Evolutionary conservation across 352 stramenopile genomes (phyloP).

Genomic region (Phytopythium oedochilum): DNA sequence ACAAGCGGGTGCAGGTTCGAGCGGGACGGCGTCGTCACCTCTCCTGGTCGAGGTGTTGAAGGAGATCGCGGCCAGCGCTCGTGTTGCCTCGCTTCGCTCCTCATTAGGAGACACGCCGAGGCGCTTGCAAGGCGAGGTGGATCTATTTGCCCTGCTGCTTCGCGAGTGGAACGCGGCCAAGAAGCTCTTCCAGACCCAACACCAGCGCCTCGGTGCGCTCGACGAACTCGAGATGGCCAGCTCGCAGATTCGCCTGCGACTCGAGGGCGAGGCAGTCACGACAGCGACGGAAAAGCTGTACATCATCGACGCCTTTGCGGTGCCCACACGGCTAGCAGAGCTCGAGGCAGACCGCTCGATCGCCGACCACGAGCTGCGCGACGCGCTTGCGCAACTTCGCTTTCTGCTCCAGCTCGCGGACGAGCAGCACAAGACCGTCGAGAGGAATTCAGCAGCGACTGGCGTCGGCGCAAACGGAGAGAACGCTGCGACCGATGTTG

Average conservation of each 20-base stretch:
- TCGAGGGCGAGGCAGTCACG: conserved; percentile 31
- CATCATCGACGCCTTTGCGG: conserved; percentile 42
- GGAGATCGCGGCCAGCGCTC: conserved; percentile 30
- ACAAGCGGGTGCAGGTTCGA: not conserved
- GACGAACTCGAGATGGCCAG: conserved; percentile 80
- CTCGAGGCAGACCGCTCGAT: conserved; percentile 43
- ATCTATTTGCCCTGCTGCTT: conserved; percentile 43
- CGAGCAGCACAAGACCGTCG: conserved; percentile 5
- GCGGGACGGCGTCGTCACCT: conserved; percentile 12
- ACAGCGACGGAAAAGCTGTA: conserved; percentile 43
- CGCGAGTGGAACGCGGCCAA: conserved; percentile 50
- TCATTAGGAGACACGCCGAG: conserved; percentile 15
- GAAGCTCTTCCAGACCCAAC: conserved; percentile 64
- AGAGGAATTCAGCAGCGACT: not conserved
- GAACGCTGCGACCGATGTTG: not conserved
- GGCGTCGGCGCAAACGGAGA: not conserved
- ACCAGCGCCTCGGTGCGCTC: conserved; percentile 60
- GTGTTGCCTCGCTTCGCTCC: conserved; percentile 5
- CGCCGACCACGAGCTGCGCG: conserved; percentile 34
- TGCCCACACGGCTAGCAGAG: conserved; percentile 27
- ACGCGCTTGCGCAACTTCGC: conserved; percentile 49
- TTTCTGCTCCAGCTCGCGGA: conserved; percentile 54
- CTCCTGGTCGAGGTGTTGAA: conserved; percentile 64
- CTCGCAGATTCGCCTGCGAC: conserved; percentile 52
- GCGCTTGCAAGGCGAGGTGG: conserved; percentile 32